Evolutionary conservation across 2,329 filamentous ascomycete genomes (phyloP), one percentile per base, ranked within the genome.

Genomic region (Ascochyta pisi): DNA sequence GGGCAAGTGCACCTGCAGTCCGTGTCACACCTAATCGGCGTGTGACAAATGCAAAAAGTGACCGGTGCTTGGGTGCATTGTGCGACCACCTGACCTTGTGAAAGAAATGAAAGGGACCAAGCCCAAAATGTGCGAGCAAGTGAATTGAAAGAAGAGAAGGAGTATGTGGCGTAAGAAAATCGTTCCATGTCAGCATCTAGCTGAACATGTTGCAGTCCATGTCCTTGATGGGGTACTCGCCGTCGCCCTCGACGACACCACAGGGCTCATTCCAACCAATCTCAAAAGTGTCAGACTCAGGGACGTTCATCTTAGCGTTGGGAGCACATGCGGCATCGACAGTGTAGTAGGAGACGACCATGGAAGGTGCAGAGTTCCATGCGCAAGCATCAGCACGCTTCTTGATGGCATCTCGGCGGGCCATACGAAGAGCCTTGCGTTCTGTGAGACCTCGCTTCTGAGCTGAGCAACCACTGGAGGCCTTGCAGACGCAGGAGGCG

Each of bases 171-270:
- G 46, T 35, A 58, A 46, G 29, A 27, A 40, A 5, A 31, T 43
- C 24, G 33, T 43, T 13, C 13, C 26, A 42, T 15, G 34, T 40
- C 42, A 48, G 52, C 46, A 31, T 46, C 47, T 56, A 62, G 42
- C 58, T 58, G 26, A 64, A 69, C 68, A 70, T 61, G 44, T 62
- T 66, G 51, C 71, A 73, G 40, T 47, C 62, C 19, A 79, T 78
- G 27, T 73, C 58, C 52, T 73, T 70, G 24, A 82, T 69, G n/a
- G 74, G 66, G 61, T 81, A 81, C 48, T 70, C 74, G 22, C 77
- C 78, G 64, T 80, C 78, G 8, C 79, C 79, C 16, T 65, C 47
- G 3, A 79, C 72, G 15, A 81, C 74, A 56, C 66, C 66, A 33
- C 66, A 69, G 24, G 52, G 53, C 16, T 67, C 65, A 48, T 79